Evolutionary conservation across 228 moss, liverwort and hornwort genomes (phyloP).

Genomic region (Sphagnum fallax): DNA sequence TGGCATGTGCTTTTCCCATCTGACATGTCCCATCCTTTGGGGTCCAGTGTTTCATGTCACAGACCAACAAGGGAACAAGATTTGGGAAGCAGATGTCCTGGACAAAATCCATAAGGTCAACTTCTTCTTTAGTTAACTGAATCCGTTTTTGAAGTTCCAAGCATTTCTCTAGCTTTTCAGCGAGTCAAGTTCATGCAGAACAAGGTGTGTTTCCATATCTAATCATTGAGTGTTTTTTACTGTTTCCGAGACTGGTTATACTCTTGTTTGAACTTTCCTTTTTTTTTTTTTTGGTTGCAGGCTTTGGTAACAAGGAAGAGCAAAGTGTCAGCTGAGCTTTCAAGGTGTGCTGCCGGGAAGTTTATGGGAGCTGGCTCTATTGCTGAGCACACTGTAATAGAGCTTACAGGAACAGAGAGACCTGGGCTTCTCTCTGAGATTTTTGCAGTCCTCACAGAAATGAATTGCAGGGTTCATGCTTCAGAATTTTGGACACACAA

Average conservation of each 20-base stretch:
- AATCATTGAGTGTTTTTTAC: too few species aligned
- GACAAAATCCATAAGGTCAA: neutral
- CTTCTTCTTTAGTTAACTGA: neutral
- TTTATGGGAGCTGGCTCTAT: neutral
- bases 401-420: neutral
- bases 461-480: neutral
- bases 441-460: neutral
- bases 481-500: neutral
- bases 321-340: neutral
- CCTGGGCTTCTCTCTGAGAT: neutral
- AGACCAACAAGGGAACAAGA: neutral
- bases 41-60: constrained; percentile 8
- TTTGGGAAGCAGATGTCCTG: neutral
- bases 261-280: neutral
- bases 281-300: constrained; percentile 12
- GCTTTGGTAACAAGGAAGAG: constrained; percentile 29
- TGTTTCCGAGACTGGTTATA: too few species aligned
- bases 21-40: neutral
- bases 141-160: too few species aligned
- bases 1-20: neutral
- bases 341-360: neutral
- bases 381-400: neutral
- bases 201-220: too few species aligned
- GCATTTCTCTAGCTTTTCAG: neutral
- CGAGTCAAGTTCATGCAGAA: neutral